Evolutionary conservation across 495 filamentous ascomycete species (phyloP).

Genomic region (Penicillium dipodomyicola): DNA sequence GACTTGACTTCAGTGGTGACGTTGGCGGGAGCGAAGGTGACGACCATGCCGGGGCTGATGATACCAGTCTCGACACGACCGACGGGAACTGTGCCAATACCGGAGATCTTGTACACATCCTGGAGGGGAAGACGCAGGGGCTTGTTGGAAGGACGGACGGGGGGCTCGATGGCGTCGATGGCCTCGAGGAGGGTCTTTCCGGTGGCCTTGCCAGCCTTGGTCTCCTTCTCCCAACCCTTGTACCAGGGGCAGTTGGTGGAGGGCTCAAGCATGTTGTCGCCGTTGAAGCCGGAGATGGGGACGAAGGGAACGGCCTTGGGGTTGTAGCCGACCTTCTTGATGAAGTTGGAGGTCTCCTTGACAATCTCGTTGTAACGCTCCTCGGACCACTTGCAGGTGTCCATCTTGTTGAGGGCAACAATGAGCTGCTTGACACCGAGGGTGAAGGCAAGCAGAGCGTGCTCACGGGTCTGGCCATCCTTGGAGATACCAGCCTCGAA

Average conservation of each 20-base stretch:
- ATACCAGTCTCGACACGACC: slow-evolving; percentile 99
- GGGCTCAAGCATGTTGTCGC: slow-evolving; percentile 97
- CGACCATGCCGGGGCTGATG: slow-evolving; percentile 97
- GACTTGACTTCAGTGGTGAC: slow-evolving; percentile 99
- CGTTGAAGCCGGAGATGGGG: slow-evolving; percentile 99
- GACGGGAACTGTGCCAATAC: slow-evolving; percentile 99
- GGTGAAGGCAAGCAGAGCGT: slow-evolving; percentile 99
- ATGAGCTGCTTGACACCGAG: slow-evolving; percentile 99
- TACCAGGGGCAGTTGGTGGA: slow-evolving; percentile 99
- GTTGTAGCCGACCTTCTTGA: slow-evolving; percentile 99
- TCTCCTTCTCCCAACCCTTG: slow-evolving; percentile 99
- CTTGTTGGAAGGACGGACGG: slow-evolving; percentile 79
- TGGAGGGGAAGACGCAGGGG: slow-evolving; percentile 99
- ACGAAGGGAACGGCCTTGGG: slow-evolving; percentile 97
- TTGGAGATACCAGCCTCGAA: slow-evolving; percentile 99
- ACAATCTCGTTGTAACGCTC: slow-evolving; percentile 97
- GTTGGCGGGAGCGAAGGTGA: slow-evolving; percentile 82
- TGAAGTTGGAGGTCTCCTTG: slow-evolving; percentile 99
- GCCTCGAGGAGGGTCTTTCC: slow-evolving; percentile 99
- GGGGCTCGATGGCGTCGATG: slow-evolving; percentile 94
- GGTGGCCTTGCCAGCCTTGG: slow-evolving; percentile 80
- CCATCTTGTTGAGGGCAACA: slow-evolving; percentile 99
- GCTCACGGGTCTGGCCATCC: slow-evolving; percentile 99
- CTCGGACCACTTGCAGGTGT: slow-evolving; percentile 98
- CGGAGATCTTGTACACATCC: slow-evolving; percentile 99